Conservation (phyloP, 306 rosid genomes). For the Senna siamea region DNA sequence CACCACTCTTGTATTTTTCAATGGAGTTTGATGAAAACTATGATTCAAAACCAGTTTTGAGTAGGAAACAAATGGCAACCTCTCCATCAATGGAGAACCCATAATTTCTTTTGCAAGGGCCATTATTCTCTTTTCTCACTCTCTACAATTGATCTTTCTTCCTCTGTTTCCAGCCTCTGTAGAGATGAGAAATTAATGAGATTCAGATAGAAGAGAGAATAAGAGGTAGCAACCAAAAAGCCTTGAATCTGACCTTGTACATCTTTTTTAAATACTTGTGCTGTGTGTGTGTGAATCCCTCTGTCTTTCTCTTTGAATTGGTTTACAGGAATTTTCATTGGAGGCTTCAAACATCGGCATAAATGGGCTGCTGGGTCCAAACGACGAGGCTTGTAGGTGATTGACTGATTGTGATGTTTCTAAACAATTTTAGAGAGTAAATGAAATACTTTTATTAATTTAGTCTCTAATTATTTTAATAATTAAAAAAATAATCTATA, state of each 20-base stretch:
- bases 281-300: neutral
- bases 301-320: neutral
- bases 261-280: neutral
- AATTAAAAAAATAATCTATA: too few relatives aligned
- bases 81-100: slow-evolving; percentile 54
- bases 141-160: neutral
- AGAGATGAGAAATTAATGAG: neutral
- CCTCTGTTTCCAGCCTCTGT: neutral
- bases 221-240: neutral
- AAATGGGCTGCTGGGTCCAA: slow-evolving; percentile 42
- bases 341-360: slow-evolving; percentile 3
- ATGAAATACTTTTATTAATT: too few relatives aligned
- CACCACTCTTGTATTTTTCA: slow-evolving; percentile 38
- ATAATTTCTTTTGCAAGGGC: slow-evolving; percentile 63
- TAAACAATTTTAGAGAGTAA: too few relatives aligned
- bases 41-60: slow-evolving; percentile 36
- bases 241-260: neutral
- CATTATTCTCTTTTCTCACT: slow-evolving; percentile 50
- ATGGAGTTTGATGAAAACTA: slow-evolving; percentile 40
- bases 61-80: slow-evolving; percentile 47
- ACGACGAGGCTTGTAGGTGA: slow-evolving; percentile 44
- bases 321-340: neutral
- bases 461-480: too few relatives aligned
- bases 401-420: too few relatives aligned
- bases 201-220: neutral